Evolutionary conservation across 192 early-diverging fungal genomes (phyloP).

Genomic region (Coemansia sp.): DNA sequence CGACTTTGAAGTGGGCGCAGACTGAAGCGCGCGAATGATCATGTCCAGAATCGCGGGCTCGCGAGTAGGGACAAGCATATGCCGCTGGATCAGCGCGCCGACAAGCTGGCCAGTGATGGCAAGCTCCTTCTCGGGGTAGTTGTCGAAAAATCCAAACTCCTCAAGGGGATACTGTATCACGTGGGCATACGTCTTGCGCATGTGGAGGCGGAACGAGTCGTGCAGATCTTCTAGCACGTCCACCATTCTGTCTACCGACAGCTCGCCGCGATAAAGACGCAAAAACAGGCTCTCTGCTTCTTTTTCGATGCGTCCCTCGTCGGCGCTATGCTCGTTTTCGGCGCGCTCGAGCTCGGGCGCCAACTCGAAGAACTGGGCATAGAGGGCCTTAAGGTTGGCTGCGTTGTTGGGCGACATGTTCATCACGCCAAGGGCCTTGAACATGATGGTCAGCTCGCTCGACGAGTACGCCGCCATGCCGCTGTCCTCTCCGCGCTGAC

Average conservation of each 20-base stretch:
- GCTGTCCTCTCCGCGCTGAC: slow-evolving; percentile 51
- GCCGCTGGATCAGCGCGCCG: slow-evolving; percentile 85
- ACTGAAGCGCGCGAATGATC: slow-evolving; percentile 83
- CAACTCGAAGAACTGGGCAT: slow-evolving; percentile 48
- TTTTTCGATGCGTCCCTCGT: slow-evolving; percentile 50
- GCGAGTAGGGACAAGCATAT: slow-evolving; percentile 73
- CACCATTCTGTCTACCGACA: slow-evolving; percentile 80
- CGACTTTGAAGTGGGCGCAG: slow-evolving; percentile 72
- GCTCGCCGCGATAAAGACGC: slow-evolving; percentile 52
- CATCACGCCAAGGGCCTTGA: slow-evolving; percentile 38
- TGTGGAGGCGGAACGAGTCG: slow-evolving; percentile 67
- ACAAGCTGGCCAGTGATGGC: slow-evolving; percentile 86
- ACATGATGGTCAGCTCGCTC: slow-evolving; percentile 44
- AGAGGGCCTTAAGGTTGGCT: slow-evolving; percentile 54
- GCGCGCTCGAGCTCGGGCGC: slow-evolving; percentile 35
- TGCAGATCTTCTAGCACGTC: slow-evolving; percentile 78
- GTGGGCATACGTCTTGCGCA: slow-evolving; percentile 81
- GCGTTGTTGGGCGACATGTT: slow-evolving; percentile 52
- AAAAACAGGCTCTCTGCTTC: slow-evolving; percentile 53
- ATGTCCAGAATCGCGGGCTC: slow-evolving; percentile 87
- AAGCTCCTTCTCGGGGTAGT: slow-evolving; percentile 92
- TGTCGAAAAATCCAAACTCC: slow-evolving; percentile 91
- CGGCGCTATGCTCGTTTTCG: slow-evolving; percentile 36
- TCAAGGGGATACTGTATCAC: slow-evolving; percentile 95
- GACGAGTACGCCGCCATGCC: slow-evolving; percentile 32